These are phyloP conservation scores for Neofusicoccum parvum DNA, from an alignment of 2,329 filamentous ascomycete genomes.

Conservation along the genomic window DNA sequence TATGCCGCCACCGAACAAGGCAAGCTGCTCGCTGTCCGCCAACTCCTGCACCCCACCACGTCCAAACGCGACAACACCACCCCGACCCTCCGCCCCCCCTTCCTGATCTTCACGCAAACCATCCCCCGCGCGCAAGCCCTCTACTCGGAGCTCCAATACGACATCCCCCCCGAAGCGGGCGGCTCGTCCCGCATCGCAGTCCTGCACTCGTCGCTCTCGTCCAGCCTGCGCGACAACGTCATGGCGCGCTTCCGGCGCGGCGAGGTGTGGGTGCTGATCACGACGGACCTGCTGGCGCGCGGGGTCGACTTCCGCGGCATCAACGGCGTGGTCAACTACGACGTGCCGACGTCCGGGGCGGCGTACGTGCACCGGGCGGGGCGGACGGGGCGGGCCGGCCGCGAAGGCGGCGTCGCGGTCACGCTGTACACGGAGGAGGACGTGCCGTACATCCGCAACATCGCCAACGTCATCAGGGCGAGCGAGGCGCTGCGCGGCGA, in stretches of 20 bases:
- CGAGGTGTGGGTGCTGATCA: slow-evolving; percentile 95
- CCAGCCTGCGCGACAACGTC: slow-evolving; percentile 72
- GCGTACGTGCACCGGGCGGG: slow-evolving; percentile 93
- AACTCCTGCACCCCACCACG: slow-evolving; percentile 76
- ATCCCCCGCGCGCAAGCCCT: slow-evolving; percentile 87
- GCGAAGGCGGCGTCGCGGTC: slow-evolving; percentile 84
- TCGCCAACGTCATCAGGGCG: slow-evolving; percentile 87
- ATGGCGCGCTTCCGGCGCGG: slow-evolving; percentile 90
- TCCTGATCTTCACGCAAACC: slow-evolving; percentile 94
- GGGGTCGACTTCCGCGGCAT: slow-evolving; percentile 94
- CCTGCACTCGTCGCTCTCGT: slow-evolving; percentile 82
- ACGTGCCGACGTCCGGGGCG: slow-evolving; percentile 88
- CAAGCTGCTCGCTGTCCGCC: slow-evolving; percentile 87
- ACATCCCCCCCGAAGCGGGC: slow-evolving; percentile 86
- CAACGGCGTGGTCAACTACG: slow-evolving; percentile 96
- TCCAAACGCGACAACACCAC: slow-evolving; percentile 49
- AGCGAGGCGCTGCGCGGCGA: slow-evolving; percentile 69
- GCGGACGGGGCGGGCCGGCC: slow-evolving; percentile 83
- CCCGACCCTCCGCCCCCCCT: slow-evolving; percentile 73
- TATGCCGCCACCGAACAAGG: slow-evolving; percentile 93
- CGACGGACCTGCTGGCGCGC: slow-evolving; percentile 87
- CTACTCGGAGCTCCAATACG: slow-evolving; percentile 87
- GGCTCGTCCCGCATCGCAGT: slow-evolving; percentile 84
- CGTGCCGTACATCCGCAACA: slow-evolving; percentile 82
- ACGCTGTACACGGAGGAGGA: slow-evolving; percentile 97